phyloP scores from a whole-genome alignment of 129 eudicot genomes.

The Helianthus tuberosus region DNA sequence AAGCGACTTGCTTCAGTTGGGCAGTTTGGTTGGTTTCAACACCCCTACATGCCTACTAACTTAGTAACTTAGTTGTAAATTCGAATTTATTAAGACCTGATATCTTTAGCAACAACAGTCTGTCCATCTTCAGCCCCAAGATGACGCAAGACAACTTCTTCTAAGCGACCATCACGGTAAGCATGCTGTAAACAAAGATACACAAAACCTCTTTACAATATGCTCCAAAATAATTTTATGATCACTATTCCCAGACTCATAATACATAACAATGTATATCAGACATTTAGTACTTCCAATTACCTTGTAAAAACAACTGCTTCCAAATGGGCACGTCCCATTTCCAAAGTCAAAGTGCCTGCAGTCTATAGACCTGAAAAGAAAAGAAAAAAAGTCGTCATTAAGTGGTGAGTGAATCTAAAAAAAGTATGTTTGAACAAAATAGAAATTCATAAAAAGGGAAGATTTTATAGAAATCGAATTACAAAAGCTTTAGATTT shows the following conservation, averaged over 20 bases:
- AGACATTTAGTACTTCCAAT: not conserved
- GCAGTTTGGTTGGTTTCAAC: not conserved
- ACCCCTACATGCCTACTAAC: conserved; percentile 3
- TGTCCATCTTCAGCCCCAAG: conserved; percentile 91
- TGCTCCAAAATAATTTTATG: conserved; percentile 1
- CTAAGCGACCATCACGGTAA: conserved; percentile 91
- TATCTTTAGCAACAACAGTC: conserved; percentile 81
- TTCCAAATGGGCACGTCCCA: conserved; percentile 94
- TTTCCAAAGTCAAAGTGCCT: conserved; percentile 90
- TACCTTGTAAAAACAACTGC: conserved; percentile 98
- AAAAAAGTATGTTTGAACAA: not conserved
- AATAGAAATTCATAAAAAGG: not conserved
- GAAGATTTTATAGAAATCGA: not conserved
- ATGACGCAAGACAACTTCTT: conserved; percentile 83
- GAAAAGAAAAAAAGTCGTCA: conserved; percentile 9
- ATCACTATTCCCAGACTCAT: conserved; percentile 7
- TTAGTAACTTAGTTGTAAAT: not conserved
- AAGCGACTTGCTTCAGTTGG: not conserved
- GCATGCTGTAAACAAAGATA: conserved; percentile 67
- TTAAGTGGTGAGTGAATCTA: not conserved
- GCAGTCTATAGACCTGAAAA: conserved; percentile 90
- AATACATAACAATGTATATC: not conserved
- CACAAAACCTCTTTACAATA: not conserved
- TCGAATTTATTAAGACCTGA: conserved; percentile 52
- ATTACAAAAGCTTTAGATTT: not conserved